phyloP scores from a whole-genome alignment of 1,284 basidiomycete genomes.

The Sutorius eximius region DNA sequence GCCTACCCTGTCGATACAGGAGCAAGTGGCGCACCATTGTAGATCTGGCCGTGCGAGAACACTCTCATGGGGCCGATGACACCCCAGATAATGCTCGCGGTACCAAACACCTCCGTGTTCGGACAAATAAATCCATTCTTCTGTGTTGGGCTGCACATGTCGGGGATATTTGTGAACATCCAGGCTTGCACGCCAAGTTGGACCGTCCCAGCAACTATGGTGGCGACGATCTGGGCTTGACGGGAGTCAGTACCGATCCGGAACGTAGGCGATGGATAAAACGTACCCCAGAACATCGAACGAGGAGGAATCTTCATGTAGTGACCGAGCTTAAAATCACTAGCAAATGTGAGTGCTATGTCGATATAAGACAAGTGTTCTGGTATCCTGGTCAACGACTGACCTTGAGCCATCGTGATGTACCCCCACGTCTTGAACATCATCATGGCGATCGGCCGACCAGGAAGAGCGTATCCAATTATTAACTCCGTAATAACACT shows the following conservation, averaged over 20 bases:
- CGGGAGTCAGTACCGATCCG: not conserved
- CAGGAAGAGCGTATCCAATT: constrained; percentile 45
- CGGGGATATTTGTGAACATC: constrained; percentile 35
- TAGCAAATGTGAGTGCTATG: constrained; percentile 38
- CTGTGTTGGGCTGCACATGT: constrained; percentile 28
- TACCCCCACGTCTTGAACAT: constrained; percentile 46
- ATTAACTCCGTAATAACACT: constrained; percentile 48
- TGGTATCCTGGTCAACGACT: not conserved
- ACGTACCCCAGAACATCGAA: constrained; percentile 41
- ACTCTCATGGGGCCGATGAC: constrained; percentile 40
- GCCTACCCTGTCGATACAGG: not conserved
- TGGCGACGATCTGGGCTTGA: constrained; percentile 42
- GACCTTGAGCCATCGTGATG: constrained; percentile 40
- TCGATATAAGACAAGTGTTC: constrained; percentile 1
- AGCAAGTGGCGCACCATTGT: constrained; percentile 19
- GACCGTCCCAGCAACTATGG: constrained; percentile 42
- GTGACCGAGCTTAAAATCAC: constrained; percentile 50
- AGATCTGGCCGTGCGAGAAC: constrained; percentile 29
- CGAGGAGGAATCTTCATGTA: constrained; percentile 58
- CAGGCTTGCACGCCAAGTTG: constrained; percentile 47
- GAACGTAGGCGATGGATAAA: not conserved
- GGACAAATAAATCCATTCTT: constrained; percentile 42
- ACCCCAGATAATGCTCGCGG: constrained; percentile 45
- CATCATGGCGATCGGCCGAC: constrained; percentile 49
- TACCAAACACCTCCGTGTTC: constrained; percentile 39